phyloP scores from a whole-genome alignment of 306 rosid species.

The Prunus fruticosa region DNA sequence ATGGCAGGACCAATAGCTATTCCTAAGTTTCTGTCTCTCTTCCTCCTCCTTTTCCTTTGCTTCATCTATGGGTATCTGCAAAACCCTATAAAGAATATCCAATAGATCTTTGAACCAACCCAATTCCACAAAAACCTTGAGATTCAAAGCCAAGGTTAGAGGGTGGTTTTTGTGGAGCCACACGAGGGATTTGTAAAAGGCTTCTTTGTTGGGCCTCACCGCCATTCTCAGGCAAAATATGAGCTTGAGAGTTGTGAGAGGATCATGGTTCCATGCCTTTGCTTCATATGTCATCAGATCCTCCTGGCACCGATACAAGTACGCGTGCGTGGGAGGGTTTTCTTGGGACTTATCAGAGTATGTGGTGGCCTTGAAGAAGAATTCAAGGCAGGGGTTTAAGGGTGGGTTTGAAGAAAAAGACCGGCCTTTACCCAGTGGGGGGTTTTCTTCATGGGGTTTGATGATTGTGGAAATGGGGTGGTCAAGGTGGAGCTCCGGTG shows the following conservation, averaged over 20 bases:
- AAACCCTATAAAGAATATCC: background rate
- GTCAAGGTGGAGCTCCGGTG: background rate
- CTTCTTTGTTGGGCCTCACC: background rate
- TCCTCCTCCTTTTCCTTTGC: background rate
- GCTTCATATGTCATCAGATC: background rate
- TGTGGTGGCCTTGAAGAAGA: background rate
- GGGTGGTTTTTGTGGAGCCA: slow-evolving; percentile 7
- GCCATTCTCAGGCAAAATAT: background rate
- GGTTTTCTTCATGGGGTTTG: background rate
- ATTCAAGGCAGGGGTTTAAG: background rate
- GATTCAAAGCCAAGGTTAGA: background rate
- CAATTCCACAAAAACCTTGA: background rate
- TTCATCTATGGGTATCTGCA: background rate
- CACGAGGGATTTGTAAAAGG: background rate
- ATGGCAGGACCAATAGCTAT: background rate
- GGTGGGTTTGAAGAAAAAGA: background rate
- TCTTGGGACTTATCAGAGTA: too few species aligned
- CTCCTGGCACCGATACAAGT: background rate
- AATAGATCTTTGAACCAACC: background rate
- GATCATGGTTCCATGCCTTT: background rate
- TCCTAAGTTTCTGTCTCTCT: background rate
- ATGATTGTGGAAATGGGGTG: background rate
- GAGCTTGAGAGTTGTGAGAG: background rate
- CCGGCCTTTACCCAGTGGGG: background rate
- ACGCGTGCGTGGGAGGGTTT: too few species aligned